A percentile compares a stretch with the other conserved stretches of the same genome.
Conservation (phyloP, 2,329 filamentous ascomycete species). For the Stagonosporopsis cucurbitacearum region DNA sequence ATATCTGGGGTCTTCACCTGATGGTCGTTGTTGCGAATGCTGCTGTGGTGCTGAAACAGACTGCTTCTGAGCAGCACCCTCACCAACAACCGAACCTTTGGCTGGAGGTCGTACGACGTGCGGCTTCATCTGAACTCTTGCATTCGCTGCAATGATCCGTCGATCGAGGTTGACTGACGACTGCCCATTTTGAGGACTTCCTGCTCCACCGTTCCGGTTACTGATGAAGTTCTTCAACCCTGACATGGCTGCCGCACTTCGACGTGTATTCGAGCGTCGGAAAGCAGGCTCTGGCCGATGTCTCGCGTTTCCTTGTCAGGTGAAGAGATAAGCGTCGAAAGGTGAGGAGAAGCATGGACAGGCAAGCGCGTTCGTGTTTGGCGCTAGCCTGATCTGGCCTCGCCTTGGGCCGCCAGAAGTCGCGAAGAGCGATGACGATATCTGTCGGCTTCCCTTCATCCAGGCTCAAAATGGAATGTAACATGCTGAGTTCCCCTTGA, state of each 20-base stretch:
- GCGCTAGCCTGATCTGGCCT: conserved; percentile 24
- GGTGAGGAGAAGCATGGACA: conserved; percentile 30
- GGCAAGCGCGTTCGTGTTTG: conserved; percentile 35
- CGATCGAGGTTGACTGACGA: conserved; percentile 17
- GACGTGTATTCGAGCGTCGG: neutral
- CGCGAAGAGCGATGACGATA: conserved; percentile 36
- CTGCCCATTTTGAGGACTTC: conserved; percentile 6
- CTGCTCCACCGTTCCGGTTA: conserved; percentile 12
- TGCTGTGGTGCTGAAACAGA: conserved; percentile 25
- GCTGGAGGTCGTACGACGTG: conserved; percentile 21
- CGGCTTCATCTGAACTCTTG: conserved; percentile 26
- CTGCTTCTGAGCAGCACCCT: conserved; percentile 21
- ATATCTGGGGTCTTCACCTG: conserved; percentile 24
- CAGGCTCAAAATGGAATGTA: conserved; percentile 5
- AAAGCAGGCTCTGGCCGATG: neutral
- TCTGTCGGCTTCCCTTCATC: conserved; percentile 30
- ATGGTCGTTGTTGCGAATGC: conserved; percentile 20
- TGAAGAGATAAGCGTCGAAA: conserved; percentile 16
- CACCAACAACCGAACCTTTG: too few relatives aligned
- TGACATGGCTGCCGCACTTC: neutral
- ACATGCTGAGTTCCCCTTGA: too few relatives aligned
- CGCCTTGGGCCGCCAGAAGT: conserved; percentile 9
- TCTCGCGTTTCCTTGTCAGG: conserved; percentile 15
- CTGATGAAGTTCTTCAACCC: conserved; percentile 34
- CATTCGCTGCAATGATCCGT: conserved; percentile 29